Percentiles rank a stretch among this genome's conserved stretches.
These are phyloP conservation scores for Tilletia walkeri DNA, from an alignment of 1,284 basidiomycete species.

Conservation along the genomic window DNA sequence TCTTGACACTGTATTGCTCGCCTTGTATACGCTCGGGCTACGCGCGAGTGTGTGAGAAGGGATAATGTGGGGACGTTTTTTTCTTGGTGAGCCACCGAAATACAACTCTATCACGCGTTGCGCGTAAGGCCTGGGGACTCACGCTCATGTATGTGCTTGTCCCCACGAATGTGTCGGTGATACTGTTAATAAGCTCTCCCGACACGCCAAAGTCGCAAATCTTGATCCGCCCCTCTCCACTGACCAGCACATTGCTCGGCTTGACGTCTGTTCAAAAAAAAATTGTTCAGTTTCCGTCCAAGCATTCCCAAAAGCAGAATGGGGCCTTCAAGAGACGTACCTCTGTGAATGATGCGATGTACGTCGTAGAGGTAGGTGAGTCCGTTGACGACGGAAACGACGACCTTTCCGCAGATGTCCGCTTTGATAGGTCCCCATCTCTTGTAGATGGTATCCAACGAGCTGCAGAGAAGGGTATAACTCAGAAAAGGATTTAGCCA, in stretches of 20 bases:
- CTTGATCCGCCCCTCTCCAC: slow-evolving; percentile 91
- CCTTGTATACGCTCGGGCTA: slow-evolving; percentile 98
- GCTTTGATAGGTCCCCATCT: slow-evolving; percentile 85
- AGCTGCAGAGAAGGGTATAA: slow-evolving; percentile 51
- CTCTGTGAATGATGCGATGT: slow-evolving; percentile 96
- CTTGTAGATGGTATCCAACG: slow-evolving; percentile 86
- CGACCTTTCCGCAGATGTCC: slow-evolving; percentile 83
- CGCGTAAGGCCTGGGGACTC: slow-evolving; percentile 23
- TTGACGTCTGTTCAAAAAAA: slow-evolving; percentile 75
- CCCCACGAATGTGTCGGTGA: slow-evolving; percentile 97
- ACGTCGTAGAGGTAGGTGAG: slow-evolving; percentile 97
- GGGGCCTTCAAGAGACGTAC: slow-evolving; percentile 37
- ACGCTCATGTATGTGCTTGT: slow-evolving; percentile 99
- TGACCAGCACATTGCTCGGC: slow-evolving; percentile 94
- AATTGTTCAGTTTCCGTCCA: too few relatives aligned
- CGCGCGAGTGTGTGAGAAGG: not conserved
- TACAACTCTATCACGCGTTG: too few relatives aligned
- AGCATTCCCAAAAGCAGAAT: too few relatives aligned
- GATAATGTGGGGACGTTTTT: too few relatives aligned
- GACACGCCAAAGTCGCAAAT: slow-evolving; percentile 99
- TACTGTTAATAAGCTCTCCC: slow-evolving; percentile 95
- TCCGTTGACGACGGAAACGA: slow-evolving; percentile 86
- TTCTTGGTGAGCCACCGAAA: too few relatives aligned
- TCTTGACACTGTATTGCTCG: slow-evolving; percentile 93
- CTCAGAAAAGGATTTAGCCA: too few relatives aligned